Conservation (phyloP, 208 protist species). For the Naegleria lovaniensis region DNA sequence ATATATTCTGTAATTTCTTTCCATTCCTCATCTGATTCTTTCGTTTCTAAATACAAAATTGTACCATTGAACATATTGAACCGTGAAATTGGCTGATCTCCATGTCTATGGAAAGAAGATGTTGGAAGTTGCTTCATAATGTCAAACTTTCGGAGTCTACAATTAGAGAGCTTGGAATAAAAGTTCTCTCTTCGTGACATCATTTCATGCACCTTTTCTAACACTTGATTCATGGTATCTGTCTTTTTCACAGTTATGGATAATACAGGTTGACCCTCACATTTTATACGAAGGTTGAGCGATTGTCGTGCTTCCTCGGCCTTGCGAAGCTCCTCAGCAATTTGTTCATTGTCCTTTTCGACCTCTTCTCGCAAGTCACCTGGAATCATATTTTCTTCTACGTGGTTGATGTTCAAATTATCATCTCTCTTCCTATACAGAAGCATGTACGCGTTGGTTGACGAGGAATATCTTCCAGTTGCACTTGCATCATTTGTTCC, state of each 20-base stretch:
- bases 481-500: not conserved
- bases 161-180: not conserved
- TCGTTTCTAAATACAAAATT: not conserved
- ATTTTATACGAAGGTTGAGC: not conserved
- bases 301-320: not conserved
- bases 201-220: not conserved
- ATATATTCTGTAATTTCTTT: not conserved
- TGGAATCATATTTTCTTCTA: not conserved
- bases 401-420: not conserved
- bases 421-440: conserved; percentile 29
- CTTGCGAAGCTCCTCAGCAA: not conserved
- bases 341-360: conserved; percentile 4
- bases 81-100: not conserved
- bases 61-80: not conserved
- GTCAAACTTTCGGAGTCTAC: not conserved
- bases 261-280: not conserved
- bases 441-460: conserved; percentile 38
- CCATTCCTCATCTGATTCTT: not conserved
- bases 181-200: not conserved
- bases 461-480: not conserved
- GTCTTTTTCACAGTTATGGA: not conserved
- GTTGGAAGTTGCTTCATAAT: not conserved
- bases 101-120: no score
- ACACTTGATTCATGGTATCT: not conserved
- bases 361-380: not conserved